Evolutionary conservation across 2,329 filamentous ascomycete species (phyloP), one percentile per base, ranked within the genome.

Genomic region (Xylariaceae sp.): DNA sequence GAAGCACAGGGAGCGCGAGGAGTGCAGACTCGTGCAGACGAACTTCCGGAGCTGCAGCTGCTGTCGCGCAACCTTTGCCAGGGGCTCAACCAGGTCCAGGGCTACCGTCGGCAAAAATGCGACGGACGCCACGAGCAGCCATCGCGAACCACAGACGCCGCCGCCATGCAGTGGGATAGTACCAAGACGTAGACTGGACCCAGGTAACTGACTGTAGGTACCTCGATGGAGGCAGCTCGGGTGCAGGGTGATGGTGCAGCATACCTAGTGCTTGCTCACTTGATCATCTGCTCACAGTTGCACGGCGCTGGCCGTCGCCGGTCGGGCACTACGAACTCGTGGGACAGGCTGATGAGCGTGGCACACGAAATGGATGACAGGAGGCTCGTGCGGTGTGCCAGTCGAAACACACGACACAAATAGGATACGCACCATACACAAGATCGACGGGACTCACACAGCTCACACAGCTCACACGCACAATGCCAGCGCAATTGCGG

Each of bases 41-140:
- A 51, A 44, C 51, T 42, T 47, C 51, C 51, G 53, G 47, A 36
- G 46, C 45, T 51, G 45, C 53, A 54, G 51, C 22, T n/a, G n/a
- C 4, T 27, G 22, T 27, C 22, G 22, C 22, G 22, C 22, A 27
- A 27, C 22, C 22, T 27, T 27, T 7, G 22, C 22, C 22, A 45
- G 35, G 44, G 45, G 18, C 52, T 48, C 47, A 44, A 45, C 49
- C 49, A 52, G 52, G 43, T 39, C 45, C 32, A 32, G 38, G 45
- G 42, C 27, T 45, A 47, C 38, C 42, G 45, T 45, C 30, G 45
- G 45, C 38, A 27, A 27, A 27, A 27, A 27, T 27, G 22, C 22
- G 22, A 27, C 22, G 7, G 22, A 27, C 22, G 22, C 22, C 22
- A 27, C 22, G 22, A 27, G 22, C 22, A 27, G 22, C 22, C 22